These are phyloP conservation scores for Amorphotheca resinae DNA, from an alignment of 495 filamentous ascomycete species.

Conservation along the genomic window DNA sequence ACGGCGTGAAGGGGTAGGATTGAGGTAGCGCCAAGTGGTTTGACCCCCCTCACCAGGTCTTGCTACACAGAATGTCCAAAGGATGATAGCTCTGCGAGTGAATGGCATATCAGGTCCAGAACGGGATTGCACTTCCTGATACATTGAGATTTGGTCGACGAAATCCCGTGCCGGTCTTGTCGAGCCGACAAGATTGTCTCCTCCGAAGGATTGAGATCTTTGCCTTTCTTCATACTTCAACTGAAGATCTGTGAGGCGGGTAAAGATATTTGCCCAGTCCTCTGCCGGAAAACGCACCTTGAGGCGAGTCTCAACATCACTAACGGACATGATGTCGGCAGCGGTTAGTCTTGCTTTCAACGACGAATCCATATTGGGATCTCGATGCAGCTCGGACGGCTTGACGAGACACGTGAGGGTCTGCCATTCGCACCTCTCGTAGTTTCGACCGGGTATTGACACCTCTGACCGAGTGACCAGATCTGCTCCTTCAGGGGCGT, in stretches of 20 bases:
- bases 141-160: conserved; percentile 19
- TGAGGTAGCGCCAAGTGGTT: conserved; percentile 18
- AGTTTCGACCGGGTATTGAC: conserved; percentile 29
- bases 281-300: conserved; percentile 37
- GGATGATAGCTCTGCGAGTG: conserved; percentile 13
- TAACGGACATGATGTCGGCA: conserved; percentile 23
- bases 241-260: conserved; percentile 24
- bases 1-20: conserved; percentile 19
- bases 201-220: conserved; percentile 2
- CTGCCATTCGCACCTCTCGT: conserved; percentile 35
- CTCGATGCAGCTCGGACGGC: conserved; percentile 32
- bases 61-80: conserved; percentile 19
- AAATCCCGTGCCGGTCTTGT: conserved; percentile 9
- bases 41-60: conserved; percentile 3
- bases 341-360: conserved; percentile 22
- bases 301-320: conserved; percentile 27
- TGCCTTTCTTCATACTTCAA: conserved; percentile 5
- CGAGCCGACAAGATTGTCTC: background rate
- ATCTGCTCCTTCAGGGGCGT: conserved; percentile 34
- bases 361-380: conserved; percentile 14
- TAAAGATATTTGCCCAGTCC: conserved; percentile 34
- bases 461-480: conserved; percentile 37
- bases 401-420: conserved; percentile 34
- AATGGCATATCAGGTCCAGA: conserved; percentile 3
- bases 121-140: conserved; percentile 16